Percentiles rank a stretch among this genome's conserved stretches.
These are phyloP conservation scores for Saccharomyces uvarum DNA, from an alignment of 1,139 yeast species.

Conservation along the genomic window DNA sequence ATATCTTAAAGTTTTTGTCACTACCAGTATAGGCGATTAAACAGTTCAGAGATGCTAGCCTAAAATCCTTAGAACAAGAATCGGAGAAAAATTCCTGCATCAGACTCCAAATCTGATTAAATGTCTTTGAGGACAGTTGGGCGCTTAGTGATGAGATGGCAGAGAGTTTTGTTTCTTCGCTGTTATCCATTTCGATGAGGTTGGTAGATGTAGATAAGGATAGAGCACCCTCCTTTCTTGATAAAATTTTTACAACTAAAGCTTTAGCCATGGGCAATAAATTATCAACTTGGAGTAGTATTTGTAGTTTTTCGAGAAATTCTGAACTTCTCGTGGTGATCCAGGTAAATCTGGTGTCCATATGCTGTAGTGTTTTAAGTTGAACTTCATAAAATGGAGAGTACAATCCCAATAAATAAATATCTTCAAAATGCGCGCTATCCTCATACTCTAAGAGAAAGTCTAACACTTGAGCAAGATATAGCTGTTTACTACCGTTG, in stretches of 20 bases:
- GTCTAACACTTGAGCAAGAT: slow-evolving; percentile 33
- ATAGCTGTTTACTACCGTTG: slow-evolving; percentile 43
- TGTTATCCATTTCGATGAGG: slow-evolving; percentile 26
- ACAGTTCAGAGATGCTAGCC: slow-evolving; percentile 46
- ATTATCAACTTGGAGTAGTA: slow-evolving; percentile 27
- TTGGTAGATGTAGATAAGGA: slow-evolving; percentile 26
- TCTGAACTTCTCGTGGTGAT: slow-evolving; percentile 13
- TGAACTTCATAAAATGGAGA: slow-evolving; percentile 47
- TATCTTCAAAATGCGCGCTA: slow-evolving; percentile 19
- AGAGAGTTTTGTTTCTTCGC: slow-evolving; percentile 43
- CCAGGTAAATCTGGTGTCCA: slow-evolving; percentile 13
- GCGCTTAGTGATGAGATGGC: slow-evolving; percentile 47
- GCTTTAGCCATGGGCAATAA: slow-evolving; percentile 42
- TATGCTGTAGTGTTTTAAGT: slow-evolving; percentile 36
- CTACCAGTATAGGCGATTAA: slow-evolving; percentile 30
- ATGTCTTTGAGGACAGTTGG: slow-evolving; percentile 27
- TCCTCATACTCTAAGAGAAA: slow-evolving; percentile 29
- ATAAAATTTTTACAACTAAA: slow-evolving; percentile 37
- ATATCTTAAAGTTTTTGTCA: slow-evolving; percentile 9
- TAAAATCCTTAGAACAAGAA: slow-evolving; percentile 37
- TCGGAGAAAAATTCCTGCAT: slow-evolving; percentile 37
- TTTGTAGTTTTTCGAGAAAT: slow-evolving; percentile 24
- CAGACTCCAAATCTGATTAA: slow-evolving; percentile 32
- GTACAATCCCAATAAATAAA: slow-evolving; percentile 32
- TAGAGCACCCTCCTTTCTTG: slow-evolving; percentile 18